Percentiles rank a stretch among this genome's conserved stretches.
phyloP scores from a whole-genome alignment of 2,329 filamentous ascomycete species.

The Elsinoe batatas region DNA sequence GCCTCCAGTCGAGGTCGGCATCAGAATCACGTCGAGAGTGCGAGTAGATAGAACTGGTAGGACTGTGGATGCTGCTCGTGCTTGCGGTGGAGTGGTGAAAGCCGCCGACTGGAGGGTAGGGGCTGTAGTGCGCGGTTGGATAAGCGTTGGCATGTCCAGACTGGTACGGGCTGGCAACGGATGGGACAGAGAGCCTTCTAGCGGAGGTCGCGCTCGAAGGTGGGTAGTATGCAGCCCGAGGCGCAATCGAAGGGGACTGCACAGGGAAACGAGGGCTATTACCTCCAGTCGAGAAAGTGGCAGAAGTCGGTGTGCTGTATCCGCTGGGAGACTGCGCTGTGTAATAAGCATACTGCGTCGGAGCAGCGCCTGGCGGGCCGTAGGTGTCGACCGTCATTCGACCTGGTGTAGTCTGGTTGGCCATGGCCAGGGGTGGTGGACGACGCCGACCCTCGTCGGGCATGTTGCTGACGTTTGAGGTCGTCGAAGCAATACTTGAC shows the following conservation, averaged over 20 bases:
- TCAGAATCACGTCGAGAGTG: conserved; percentile 59
- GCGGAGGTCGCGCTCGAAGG: conserved; percentile 51
- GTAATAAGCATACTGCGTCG: conserved; percentile 54
- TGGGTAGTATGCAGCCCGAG: conserved; percentile 8
- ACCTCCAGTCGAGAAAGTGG: conserved; percentile 66
- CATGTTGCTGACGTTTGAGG: conserved; percentile 54
- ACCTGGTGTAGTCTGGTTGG: conserved; percentile 53
- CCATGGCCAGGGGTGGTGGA: conserved; percentile 76
- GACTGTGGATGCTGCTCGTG: conserved; percentile 55
- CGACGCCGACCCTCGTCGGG: conserved; percentile 59
- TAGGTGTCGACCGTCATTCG: conserved; percentile 56
- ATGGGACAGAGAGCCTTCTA: conserved; percentile 74
- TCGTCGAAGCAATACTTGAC: conserved; percentile 71
- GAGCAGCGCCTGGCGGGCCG: conserved; percentile 51
- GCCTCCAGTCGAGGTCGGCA: conserved; percentile 66
- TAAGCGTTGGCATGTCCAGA: conserved; percentile 44
- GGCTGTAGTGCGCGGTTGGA: conserved; percentile 48
- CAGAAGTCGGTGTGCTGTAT: conserved; percentile 73
- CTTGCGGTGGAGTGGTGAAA: conserved; percentile 29
- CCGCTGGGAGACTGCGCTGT: conserved; percentile 60
- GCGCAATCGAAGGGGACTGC: conserved; percentile 59
- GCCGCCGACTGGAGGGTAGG: conserved; percentile 40
- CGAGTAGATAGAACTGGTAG: conserved; percentile 53
- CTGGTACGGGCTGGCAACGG: conserved; percentile 64
- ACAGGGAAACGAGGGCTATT: conserved; percentile 68